Evolutionary conservation across 371 early-diverging fungal species (phyloP), one percentile per base, ranked within the genome.

Genomic region (Funneliformis caledonium): DNA sequence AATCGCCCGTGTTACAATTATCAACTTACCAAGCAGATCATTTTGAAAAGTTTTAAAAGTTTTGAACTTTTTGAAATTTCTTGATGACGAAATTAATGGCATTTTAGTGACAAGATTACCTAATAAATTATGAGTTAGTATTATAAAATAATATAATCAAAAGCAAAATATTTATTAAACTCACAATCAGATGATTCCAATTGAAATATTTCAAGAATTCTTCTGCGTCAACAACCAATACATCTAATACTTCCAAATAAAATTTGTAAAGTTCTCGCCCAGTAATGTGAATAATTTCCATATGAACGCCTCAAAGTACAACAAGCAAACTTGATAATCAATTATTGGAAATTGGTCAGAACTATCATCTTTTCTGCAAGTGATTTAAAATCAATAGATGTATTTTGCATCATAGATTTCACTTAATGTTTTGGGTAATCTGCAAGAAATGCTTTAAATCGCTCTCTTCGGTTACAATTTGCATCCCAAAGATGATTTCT

Each of bases 1-100:
- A 76, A 10, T 59, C 12, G 5, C 80, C 42, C 4, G 4, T 79
- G 10, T 82, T 84, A 43, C 86, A 83, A n/a, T 83, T 81, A 19
- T 83, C 10, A 88, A 48, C 69, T 84, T 85, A 68, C 84, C 85
- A 7, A 84, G 83, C 37, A 87, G 52, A n/a, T 88, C 85, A 68
- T 86, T 87, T 73, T 88, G 88, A n/a, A n/a, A n/a, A n/a, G n/a
- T n/a, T n/a, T n/a, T n/a, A 48, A 87, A 83, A 31, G 76, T 81
- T 37, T 79, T 82, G 59, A 82, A 88, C 19, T 64, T 60, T 7
- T 74, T 45, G 4, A 82, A 81, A 31, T 72, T 64, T 61, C 85
- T 88, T 81, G 88, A 72, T 3, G 86, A 78, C 6, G 59, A 61
- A 37, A 86, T 31, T 1, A 86, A 60, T 1, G 89, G 83, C 9